Percentiles rank a stretch among this genome's conserved stretches.
These are phyloP conservation scores for Periconia macrospinosa DNA, from an alignment of 2,329 filamentous ascomycete genomes.

Conservation along the genomic window DNA sequence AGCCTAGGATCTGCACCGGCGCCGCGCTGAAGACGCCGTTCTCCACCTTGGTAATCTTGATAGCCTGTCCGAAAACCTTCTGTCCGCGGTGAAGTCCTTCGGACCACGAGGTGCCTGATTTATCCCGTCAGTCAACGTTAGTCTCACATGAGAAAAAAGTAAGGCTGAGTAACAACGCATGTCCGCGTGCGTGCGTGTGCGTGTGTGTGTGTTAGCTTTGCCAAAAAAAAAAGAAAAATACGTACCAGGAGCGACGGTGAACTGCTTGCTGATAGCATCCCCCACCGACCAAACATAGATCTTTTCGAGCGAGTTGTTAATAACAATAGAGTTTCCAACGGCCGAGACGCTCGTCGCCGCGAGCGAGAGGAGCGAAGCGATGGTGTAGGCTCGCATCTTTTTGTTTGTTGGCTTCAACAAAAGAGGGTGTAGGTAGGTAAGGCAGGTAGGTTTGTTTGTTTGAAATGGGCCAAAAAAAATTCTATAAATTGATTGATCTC, in stretches of 20 bases:
- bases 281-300: slow-evolving; percentile 32
- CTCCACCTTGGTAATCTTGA: slow-evolving; percentile 27
- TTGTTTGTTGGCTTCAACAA: too few species aligned
- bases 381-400: slow-evolving; percentile 17
- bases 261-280: slow-evolving; percentile 14
- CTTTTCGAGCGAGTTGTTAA: slow-evolving; percentile 20
- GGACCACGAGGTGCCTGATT: slow-evolving; percentile 19
- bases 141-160: too few species aligned
- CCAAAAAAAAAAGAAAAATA: not conserved
- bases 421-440: too few species aligned
- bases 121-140: not conserved
- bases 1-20: slow-evolving; percentile 26
- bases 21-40: slow-evolving; percentile 22
- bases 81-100: slow-evolving; percentile 23
- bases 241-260: slow-evolving; percentile 19
- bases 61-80: slow-evolving; percentile 25
- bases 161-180: too few species aligned
- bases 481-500: too few species aligned
- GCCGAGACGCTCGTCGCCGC: slow-evolving; percentile 20
- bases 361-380: slow-evolving; percentile 15
- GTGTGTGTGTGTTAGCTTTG: too few species aligned
- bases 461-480: too few species aligned
- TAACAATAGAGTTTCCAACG: slow-evolving; percentile 25
- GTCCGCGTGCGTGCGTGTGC: not conserved
- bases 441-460: too few species aligned